Conservation (phyloP, 352 stramenopile genomes). For the Phytophthora pistaciae region DNA sequence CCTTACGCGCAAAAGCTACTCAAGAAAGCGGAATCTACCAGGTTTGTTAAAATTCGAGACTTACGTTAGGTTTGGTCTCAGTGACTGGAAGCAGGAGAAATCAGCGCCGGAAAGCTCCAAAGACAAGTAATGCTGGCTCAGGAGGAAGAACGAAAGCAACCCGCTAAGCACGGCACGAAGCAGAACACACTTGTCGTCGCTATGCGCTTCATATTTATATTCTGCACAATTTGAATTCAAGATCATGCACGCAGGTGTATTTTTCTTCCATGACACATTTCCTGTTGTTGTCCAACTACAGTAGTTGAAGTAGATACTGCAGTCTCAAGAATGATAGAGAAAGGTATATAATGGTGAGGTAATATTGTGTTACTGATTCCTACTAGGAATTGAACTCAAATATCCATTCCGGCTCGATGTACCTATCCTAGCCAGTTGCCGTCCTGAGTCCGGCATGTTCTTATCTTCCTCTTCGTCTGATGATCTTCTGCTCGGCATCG, state of each 20-base stretch:
- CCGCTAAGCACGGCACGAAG: background rate
- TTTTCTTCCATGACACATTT: background rate
- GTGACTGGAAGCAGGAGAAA: background rate
- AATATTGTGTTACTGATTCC: too few species aligned
- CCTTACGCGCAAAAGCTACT: conserved; percentile 28
- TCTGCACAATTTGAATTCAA: conserved; percentile 8
- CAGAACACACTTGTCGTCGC: background rate
- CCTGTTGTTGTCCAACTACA: background rate
- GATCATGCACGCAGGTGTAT: background rate
- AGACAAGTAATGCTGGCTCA: conserved; percentile 12
- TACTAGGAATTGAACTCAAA: too few species aligned
- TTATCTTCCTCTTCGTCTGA: too few species aligned
- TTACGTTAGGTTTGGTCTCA: background rate
- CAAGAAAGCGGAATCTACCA: conserved; percentile 10
- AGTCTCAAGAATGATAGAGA: too few species aligned
- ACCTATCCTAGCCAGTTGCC: too few species aligned
- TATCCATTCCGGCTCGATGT: too few species aligned
- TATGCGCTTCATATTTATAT: background rate
- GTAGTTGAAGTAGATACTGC: too few species aligned
- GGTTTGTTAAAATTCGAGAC: conserved; percentile 1
- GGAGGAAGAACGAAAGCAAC: background rate
- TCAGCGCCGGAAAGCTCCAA: conserved; percentile 9
- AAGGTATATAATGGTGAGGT: too few species aligned
- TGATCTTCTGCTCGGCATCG: too few species aligned
- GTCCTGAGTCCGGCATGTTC: too few species aligned